Conservation (phyloP, 2,329 filamentous ascomycete genomes). For the Lasiodiplodia hormozganensis region DNA sequence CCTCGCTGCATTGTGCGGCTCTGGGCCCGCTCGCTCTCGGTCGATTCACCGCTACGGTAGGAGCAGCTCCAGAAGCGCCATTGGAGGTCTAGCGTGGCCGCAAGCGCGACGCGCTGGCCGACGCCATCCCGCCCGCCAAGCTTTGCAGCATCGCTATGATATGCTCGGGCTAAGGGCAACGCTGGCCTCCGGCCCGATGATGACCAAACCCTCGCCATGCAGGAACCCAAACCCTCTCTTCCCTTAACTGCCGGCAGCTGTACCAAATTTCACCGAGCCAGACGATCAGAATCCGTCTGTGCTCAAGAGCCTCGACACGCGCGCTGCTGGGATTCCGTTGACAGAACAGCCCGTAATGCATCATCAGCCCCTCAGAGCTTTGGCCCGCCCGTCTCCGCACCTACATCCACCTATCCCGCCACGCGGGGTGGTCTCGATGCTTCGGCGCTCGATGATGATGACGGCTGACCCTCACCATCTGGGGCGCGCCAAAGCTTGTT, state of each 20-base stretch:
- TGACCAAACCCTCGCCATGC: conserved; percentile 12
- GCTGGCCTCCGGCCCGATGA: conserved; percentile 9
- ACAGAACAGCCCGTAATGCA: neutral
- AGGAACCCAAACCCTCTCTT: conserved; percentile 6
- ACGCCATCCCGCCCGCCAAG: conserved; percentile 25
- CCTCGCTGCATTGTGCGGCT: neutral
- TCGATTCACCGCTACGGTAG: neutral
- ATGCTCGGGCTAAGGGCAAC: conserved; percentile 22
- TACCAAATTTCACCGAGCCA: neutral
- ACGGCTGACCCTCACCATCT: conserved; percentile 13
- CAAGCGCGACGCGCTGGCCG: neutral
- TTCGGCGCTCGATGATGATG: conserved; percentile 13
- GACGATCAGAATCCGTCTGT: too few relatives aligned
- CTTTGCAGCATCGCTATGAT: conserved; percentile 18
- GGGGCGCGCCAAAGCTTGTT: conserved; percentile 6
- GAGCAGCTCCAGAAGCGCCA: neutral
- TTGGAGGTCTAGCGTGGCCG: neutral
- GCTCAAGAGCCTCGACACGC: neutral
- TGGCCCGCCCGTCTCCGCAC: conserved; percentile 15
- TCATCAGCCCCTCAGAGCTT: conserved; percentile 8
- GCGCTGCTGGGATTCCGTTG: neutral
- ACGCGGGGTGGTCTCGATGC: conserved; percentile 25
- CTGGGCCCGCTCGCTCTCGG: neutral
- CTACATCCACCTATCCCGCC: neutral
- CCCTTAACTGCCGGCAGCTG: neutral